Evolutionary conservation across 2,329 filamentous ascomycete species (phyloP).

Genomic region (Colletotrichum musicola): DNA sequence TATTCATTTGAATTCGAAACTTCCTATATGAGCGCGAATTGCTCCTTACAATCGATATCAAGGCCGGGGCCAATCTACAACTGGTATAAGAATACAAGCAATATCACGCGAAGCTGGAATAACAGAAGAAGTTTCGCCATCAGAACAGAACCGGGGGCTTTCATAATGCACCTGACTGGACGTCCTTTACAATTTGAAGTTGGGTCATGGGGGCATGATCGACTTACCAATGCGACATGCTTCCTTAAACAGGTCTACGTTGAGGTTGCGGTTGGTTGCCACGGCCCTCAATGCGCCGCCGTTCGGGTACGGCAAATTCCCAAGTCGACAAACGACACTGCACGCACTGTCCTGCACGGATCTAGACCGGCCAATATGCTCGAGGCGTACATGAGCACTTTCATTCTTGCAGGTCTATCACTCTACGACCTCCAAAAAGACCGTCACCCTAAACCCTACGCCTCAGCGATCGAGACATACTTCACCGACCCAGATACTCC

Average conservation of each 20-base stretch:
- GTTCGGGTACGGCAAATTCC: not conserved
- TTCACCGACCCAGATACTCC: slow-evolving; percentile 14
- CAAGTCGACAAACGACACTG: not conserved
- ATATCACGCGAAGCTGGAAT: not conserved
- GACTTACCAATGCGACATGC: slow-evolving; percentile 6
- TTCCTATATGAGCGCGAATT: slow-evolving; percentile 11
- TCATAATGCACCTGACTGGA: not conserved
- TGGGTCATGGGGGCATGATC: too few relatives aligned
- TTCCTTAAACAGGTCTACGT: not conserved
- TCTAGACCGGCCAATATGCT: not conserved
- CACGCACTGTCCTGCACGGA: not conserved
- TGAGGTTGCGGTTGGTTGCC: slow-evolving; percentile 15
- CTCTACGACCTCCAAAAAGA: not conserved
- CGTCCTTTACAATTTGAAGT: too few relatives aligned
- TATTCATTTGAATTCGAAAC: slow-evolving; percentile 1
- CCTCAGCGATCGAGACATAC: slow-evolving; percentile 16
- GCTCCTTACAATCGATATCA: not conserved
- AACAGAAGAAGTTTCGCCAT: not conserved
- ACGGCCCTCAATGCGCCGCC: not conserved
- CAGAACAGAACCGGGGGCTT: not conserved
- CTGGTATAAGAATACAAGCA: too few relatives aligned
- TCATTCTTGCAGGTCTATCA: not conserved
- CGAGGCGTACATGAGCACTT: not conserved
- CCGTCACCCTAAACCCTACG: not conserved
- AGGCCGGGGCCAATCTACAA: too few relatives aligned